Conservation (phyloP, 495 filamentous ascomycete species). For the Stereocaulon alpinum region DNA sequence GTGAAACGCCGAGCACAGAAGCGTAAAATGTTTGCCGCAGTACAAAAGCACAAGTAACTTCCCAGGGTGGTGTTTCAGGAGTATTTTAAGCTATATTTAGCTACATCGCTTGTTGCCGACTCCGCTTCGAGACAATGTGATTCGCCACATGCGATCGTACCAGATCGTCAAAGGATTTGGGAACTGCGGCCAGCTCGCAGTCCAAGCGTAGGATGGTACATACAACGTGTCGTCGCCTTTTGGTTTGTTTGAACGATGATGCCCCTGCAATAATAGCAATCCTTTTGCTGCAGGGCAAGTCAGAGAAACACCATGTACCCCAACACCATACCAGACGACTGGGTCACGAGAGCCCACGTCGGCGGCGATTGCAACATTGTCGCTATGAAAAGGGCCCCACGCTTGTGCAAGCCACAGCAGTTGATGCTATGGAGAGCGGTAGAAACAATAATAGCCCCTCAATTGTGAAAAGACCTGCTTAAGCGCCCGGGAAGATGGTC, state of each 20-base stretch:
- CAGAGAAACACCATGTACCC: not conserved
- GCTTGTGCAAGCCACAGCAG: not conserved
- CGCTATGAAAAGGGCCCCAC: not conserved
- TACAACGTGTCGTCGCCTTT: not conserved
- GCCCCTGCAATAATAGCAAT: not conserved
- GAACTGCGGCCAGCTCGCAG: not conserved
- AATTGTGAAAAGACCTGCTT: conserved; percentile 6
- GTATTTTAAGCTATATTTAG: not conserved
- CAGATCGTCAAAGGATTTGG: not conserved
- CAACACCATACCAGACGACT: not conserved
- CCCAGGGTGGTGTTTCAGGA: not conserved
- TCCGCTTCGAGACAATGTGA: not conserved
- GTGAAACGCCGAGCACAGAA: not conserved
- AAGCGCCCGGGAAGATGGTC: conserved; percentile 5
- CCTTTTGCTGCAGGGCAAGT: not conserved
- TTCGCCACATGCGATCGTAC: conserved; percentile 2
- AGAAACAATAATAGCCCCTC: not conserved
- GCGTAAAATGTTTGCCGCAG: conserved; percentile 1
- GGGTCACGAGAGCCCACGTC: conserved; percentile 3
- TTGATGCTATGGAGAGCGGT: not conserved
- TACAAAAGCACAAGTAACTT: not conserved
- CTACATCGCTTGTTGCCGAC: conserved; percentile 6
- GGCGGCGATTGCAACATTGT: not conserved
- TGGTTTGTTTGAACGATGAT: not conserved
- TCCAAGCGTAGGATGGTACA: not conserved